Evolutionary conservation across 441 rosid species (phyloP).

Genomic region (Aleurites moluccanus): DNA sequence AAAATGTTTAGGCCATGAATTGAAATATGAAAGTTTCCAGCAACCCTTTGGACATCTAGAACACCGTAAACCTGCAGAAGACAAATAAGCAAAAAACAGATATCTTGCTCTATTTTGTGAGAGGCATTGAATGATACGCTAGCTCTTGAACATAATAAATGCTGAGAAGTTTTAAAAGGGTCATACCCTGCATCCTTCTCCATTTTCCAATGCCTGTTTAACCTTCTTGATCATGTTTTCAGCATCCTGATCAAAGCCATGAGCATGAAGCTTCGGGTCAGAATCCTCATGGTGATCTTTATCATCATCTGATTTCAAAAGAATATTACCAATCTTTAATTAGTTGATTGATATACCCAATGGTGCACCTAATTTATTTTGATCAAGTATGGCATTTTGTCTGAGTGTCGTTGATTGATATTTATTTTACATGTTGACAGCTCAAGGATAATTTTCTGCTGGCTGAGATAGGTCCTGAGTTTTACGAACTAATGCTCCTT

Average conservation of each 20-base stretch:
- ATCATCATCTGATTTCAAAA: slow-evolving; percentile 45
- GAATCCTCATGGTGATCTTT: slow-evolving; percentile 65
- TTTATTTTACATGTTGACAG: too few relatives aligned
- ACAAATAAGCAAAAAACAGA: slow-evolving; percentile 18
- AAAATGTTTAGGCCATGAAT: slow-evolving; percentile 91
- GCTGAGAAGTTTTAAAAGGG: slow-evolving; percentile 17
- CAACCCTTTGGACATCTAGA: slow-evolving; percentile 96
- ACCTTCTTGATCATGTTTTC: slow-evolving; percentile 88
- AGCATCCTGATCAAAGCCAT: slow-evolving; percentile 77
- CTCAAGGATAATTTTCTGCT: too few relatives aligned
- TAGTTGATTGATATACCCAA: too few relatives aligned
- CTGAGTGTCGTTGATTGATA: too few relatives aligned
- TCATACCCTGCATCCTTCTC: slow-evolving; percentile 96
- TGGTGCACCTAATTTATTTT: too few relatives aligned
- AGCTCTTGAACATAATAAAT: neutral
- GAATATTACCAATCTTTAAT: neutral
- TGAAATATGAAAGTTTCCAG: slow-evolving; percentile 98
- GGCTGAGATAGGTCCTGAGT: too few relatives aligned
- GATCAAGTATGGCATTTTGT: too few relatives aligned
- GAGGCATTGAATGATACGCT: neutral
- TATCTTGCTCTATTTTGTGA: slow-evolving; percentile 10
- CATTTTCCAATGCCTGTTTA: slow-evolving; percentile 79
- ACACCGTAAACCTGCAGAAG: slow-evolving; percentile 81
- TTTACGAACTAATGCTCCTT: too few relatives aligned
- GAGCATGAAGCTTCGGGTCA: slow-evolving; percentile 40